Percentiles rank a stretch among this genome's conserved stretches.
Conservation (phyloP, 495 filamentous ascomycete species). For the Pseudevernia furfuracea region DNA sequence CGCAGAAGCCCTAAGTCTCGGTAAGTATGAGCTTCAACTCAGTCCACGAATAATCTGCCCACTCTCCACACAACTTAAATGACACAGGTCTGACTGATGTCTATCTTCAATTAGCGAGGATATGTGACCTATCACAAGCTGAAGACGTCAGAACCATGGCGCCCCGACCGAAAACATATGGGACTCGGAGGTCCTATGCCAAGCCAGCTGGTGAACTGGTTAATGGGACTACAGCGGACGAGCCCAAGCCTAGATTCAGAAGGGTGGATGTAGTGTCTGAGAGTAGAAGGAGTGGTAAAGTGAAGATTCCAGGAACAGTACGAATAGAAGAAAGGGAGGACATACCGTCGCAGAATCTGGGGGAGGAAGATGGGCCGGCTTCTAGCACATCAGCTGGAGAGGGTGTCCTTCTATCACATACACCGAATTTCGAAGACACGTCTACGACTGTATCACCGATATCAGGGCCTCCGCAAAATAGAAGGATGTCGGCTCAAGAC, state of each 20-base stretch:
- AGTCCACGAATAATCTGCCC: not conserved
- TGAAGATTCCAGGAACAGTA: not conserved
- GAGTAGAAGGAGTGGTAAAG: not conserved
- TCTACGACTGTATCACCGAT: not conserved
- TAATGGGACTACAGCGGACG: not conserved
- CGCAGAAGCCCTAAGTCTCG: conserved; percentile 4
- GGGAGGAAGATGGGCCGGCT: not conserved
- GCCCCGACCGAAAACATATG: conserved; percentile 4
- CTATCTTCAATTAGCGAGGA: not conserved
- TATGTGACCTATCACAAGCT: not conserved
- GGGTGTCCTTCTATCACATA: not conserved
- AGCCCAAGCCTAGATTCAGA: not conserved
- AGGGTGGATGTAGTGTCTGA: not conserved
- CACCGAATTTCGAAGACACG: not conserved
- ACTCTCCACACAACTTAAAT: not conserved
- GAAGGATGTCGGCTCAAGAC: not conserved
- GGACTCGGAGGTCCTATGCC: not conserved
- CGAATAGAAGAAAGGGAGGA: not conserved
- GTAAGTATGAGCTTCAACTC: not conserved
- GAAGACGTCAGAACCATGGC: not conserved
- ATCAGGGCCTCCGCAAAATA: not conserved
- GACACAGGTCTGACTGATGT: not conserved
- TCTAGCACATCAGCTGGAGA: not conserved
- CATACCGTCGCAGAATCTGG: not conserved
- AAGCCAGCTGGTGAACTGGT: not conserved